Base-by-base conservation (phyloP, 257 asterid species). In the Scutellaria galericulata region DNA sequence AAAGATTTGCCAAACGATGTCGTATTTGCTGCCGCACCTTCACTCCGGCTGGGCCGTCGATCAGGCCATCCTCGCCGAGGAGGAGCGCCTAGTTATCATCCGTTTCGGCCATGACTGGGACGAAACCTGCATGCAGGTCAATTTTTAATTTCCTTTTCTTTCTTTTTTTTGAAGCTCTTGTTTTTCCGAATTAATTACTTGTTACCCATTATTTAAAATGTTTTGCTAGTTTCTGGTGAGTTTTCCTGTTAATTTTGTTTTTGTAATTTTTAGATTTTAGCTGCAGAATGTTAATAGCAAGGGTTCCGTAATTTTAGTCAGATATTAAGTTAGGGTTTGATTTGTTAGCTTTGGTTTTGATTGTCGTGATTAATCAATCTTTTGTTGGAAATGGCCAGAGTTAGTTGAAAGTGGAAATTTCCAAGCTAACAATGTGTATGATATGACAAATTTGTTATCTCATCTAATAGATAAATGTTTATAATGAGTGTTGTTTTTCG, bases 31-130 rank as follows among this genome's bases (percentile, higher is more conserved):
- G 67, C 97, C 97, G 14, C 98, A 93, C 60, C 97, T 93, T 46
- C 98, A 90, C 83, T 90, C 96, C 2, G 98, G 98, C 7, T 93
- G 98, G 98, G 97, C 97, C 55, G 95, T 93, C 63, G 98, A 93
- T 74, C 97, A 90, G 82, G 90, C 97, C 7, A 90, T 93, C 48
- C 92, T 93, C n/a, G 95, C 97, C 66, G 97, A 93, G 81, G 98
- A 93, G 78, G 98, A 92, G 24, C 96, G 98, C 50, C 97, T 93
- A 66, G 97, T 93, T 53, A 76, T 90, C 77, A 93, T 93, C 74
- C 95, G 96, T 9, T 93, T 93, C 82, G 98, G 96, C 44, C 96
- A 90, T 77, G 96, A 93, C 62, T 93, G 97, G 96, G 98, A 90
- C 72, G 98, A 93, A 70, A 88, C 97, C 56, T 93, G 98, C 60